Percentiles rank a stretch among this genome's conserved stretches.
Conservation (phyloP, 129 eudicot species). For the Artemisia annua region DNA sequence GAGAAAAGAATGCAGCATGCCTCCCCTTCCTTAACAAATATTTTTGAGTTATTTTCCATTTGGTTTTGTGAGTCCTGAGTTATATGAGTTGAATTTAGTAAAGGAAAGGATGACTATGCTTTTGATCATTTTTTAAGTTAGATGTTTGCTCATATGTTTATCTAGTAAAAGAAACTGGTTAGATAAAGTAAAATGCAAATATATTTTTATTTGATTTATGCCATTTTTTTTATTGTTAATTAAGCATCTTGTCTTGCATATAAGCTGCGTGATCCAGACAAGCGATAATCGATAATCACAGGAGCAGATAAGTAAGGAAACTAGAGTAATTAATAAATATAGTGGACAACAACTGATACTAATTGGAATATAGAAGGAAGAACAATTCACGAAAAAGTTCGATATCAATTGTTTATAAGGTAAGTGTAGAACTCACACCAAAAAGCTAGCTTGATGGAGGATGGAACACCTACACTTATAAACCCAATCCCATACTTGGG, state of each 20-base stretch:
- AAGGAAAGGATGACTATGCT: constrained; percentile 22
- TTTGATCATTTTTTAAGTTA: constrained; percentile 11
- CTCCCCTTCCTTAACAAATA: constrained; percentile 13
- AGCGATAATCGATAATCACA: too few species aligned
- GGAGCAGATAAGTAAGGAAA: too few species aligned
- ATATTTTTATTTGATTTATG: neutral
- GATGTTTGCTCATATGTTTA: constrained; percentile 32
- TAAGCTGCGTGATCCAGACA: neutral
- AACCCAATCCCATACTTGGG: too few species aligned
- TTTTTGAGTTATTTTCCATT: constrained; percentile 14
- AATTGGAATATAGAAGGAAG: too few species aligned
- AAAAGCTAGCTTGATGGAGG: too few species aligned
- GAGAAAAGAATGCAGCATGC: constrained; percentile 21
- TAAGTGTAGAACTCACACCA: too few species aligned
- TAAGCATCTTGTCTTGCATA: neutral
- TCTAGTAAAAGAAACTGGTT: constrained; percentile 9
- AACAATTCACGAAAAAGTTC: too few species aligned
- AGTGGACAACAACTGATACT: too few species aligned
- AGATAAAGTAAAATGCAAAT: constrained; percentile 10
- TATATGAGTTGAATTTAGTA: constrained; percentile 22
- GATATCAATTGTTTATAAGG: too few species aligned
- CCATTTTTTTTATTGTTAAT: neutral
- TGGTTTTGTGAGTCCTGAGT: constrained; percentile 13
- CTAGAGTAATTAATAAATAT: too few species aligned
- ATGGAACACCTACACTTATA: too few species aligned